Conservation (phyloP, 371 early-diverging fungal genomes). For the Furculomyces boomerangus region DNA sequence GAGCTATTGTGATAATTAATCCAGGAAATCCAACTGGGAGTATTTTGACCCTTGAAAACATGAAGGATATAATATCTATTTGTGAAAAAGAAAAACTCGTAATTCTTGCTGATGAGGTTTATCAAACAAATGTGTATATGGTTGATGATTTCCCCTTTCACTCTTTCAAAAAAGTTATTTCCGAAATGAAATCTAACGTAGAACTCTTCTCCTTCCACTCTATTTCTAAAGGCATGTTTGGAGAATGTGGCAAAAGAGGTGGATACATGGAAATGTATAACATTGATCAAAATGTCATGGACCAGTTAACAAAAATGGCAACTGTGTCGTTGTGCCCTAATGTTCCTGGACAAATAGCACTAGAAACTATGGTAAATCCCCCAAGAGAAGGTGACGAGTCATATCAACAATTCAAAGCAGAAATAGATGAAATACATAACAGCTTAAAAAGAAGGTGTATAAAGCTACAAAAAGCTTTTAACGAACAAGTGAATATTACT, state of each 20-base stretch:
- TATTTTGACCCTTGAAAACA: constrained; percentile 57
- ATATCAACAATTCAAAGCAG: constrained; percentile 49
- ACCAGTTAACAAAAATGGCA: constrained; percentile 79
- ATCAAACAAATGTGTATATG: constrained; percentile 89
- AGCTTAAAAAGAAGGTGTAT: constrained; percentile 63
- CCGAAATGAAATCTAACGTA: constrained; percentile 13
- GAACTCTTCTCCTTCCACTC: constrained; percentile 92
- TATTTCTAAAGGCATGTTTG: constrained; percentile 92
- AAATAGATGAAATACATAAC: constrained; percentile 55
- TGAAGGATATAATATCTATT: constrained; percentile 72
- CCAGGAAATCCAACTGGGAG: constrained; percentile 98
- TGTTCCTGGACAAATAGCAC: constrained; percentile 64
- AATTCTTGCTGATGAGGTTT: constrained; percentile 91
- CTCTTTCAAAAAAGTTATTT: constrained; percentile 82
- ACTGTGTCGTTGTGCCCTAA: constrained; percentile 83
- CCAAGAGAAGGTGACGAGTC: constrained; percentile 62
- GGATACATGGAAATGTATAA: constrained; percentile 88
- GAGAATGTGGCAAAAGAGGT: constrained; percentile 94
- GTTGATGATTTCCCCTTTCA: constrained; percentile 66
- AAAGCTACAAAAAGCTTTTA: constrained; percentile 59
- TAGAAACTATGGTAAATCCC: constrained; percentile 85
- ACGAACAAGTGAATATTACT: constrained; percentile 61
- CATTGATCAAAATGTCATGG: constrained; percentile 53
- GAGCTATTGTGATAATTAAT: constrained; percentile 89
- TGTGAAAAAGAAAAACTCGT: constrained; percentile 62